Evolutionary conservation across 148 eudicot species (phyloP).

Genomic region (Rhododendron ovatum): DNA sequence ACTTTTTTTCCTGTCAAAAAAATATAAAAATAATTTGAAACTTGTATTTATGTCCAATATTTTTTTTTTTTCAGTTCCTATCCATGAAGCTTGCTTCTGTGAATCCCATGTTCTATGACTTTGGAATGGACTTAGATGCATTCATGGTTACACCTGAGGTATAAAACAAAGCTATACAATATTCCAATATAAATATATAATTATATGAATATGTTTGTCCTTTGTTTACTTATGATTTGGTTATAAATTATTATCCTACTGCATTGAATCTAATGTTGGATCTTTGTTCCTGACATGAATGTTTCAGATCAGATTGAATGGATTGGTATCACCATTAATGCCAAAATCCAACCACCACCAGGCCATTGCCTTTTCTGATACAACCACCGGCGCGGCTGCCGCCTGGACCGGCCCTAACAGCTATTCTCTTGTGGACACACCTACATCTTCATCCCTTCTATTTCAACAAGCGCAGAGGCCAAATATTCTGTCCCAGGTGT

Average conservation of each 20-base stretch:
- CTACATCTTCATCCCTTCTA: neutral
- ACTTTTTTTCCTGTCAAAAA: neutral
- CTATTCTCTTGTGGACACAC: slow-evolving; percentile 18
- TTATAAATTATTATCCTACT: neutral
- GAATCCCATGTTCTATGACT: slow-evolving; percentile 65
- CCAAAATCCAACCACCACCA: slow-evolving; percentile 20
- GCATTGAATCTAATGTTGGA: slow-evolving; percentile 14
- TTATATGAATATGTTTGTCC: neutral
- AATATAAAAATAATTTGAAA: neutral
- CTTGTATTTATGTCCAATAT: neutral
- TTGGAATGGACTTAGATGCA: slow-evolving; percentile 62
- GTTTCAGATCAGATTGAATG: slow-evolving; percentile 4
- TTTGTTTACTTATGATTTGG: neutral
- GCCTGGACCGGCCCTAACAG: slow-evolving; percentile 4
- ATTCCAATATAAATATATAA: neutral
- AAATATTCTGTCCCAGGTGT: slow-evolving; percentile 21
- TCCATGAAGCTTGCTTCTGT: slow-evolving; percentile 74
- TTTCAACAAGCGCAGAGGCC: slow-evolving; percentile 25
- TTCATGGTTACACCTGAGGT: slow-evolving; percentile 44
- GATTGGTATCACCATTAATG: slow-evolving; percentile 15
- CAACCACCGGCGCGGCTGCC: neutral
- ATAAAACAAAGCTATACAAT: slow-evolving; percentile 6
- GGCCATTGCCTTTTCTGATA: slow-evolving; percentile 10
- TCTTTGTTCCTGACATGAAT: slow-evolving; percentile 12
- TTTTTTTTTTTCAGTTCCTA: slow-evolving; percentile 49